Conservation (phyloP, 2,329 filamentous ascomycete genomes). For the Lachnellula suecica region DNA sequence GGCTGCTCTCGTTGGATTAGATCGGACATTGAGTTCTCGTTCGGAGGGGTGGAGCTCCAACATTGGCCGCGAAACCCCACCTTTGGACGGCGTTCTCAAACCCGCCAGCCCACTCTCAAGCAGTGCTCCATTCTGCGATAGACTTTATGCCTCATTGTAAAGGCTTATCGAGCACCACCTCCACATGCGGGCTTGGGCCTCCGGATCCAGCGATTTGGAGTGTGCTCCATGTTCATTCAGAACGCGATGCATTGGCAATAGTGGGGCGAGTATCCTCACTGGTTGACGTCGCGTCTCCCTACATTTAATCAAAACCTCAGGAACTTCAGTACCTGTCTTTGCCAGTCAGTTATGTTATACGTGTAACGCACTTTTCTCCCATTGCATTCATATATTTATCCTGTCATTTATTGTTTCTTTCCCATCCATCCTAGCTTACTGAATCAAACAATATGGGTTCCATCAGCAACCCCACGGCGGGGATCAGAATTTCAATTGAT, state of each 20-base stretch:
- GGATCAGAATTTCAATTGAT: conserved; percentile 1
- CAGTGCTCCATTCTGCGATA: neutral
- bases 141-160: neutral
- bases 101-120: neutral
- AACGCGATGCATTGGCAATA: too few relatives aligned
- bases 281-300: too few relatives aligned
- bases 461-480: neutral
- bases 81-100: neutral
- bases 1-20: neutral
- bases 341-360: too few relatives aligned
- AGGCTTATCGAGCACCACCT: neutral
- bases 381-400: too few relatives aligned
- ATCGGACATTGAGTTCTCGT: neutral
- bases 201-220: too few relatives aligned
- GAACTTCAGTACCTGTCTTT: too few relatives aligned
- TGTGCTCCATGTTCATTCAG: too few relatives aligned
- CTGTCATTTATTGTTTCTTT: too few relatives aligned
- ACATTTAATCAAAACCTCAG: too few relatives aligned
- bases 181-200: neutral
- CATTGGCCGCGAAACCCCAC: neutral
- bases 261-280: too few relatives aligned
- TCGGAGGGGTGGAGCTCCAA: neutral
- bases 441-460: neutral
- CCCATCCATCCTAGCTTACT: neutral
- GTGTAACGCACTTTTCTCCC: too few relatives aligned